Conservation (phyloP, 73 alveolate species). For the Vitrella brassicaformis region DNA sequence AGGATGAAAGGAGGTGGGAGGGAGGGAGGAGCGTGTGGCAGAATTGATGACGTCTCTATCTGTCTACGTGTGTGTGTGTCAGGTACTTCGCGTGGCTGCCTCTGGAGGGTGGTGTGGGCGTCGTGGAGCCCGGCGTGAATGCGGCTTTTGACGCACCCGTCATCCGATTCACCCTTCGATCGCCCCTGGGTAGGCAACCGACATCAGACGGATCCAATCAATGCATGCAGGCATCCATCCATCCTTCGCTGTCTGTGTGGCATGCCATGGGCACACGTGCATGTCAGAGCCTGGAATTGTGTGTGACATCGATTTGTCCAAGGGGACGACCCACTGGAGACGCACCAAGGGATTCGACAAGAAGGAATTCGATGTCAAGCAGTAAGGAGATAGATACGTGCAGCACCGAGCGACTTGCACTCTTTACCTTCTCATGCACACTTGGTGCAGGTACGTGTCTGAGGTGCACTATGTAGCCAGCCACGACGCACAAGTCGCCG, state of each 20-base stretch:
- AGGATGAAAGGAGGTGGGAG: too few relatives aligned
- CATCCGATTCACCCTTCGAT: conserved; percentile 10
- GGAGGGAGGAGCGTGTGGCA: too few relatives aligned
- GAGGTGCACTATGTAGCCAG: conserved; percentile 10
- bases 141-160: not conserved
- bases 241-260: too few relatives aligned
- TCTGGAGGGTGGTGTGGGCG: too few relatives aligned
- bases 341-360: not conserved
- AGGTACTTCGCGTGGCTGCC: too few relatives aligned
- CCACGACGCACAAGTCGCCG: conserved; percentile 4
- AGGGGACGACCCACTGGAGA: not conserved
- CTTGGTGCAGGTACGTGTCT: not conserved
- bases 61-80: too few relatives aligned
- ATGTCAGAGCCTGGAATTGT: conserved; percentile 18
- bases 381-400: not conserved
- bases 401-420: not conserved
- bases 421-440: too few relatives aligned
- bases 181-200: too few relatives aligned
- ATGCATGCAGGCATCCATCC: too few relatives aligned
- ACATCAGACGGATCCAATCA: too few relatives aligned
- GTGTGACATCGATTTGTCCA: conserved; percentile 2
- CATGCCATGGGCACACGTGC: too few relatives aligned
- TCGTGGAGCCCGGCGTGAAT: conserved; percentile 28
- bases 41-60: too few relatives aligned
- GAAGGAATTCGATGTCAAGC: not conserved